Evolutionary conservation across 108 stramenopile genomes (phyloP).

Genomic region (Nannochloropsis gaditana): DNA sequence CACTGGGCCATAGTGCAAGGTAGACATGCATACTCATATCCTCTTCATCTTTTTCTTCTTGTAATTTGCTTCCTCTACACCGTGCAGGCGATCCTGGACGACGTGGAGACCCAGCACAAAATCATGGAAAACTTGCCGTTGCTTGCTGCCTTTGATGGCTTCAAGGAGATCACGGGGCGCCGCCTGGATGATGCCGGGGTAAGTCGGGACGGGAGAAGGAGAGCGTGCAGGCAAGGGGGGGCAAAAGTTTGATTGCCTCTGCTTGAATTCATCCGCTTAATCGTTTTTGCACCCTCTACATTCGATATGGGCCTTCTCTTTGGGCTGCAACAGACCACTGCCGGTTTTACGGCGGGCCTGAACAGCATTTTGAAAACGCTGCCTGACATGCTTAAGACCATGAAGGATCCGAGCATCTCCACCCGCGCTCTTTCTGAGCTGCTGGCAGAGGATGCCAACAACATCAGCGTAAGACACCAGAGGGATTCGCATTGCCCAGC

Average conservation of each 20-base stretch:
- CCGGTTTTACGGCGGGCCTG: not conserved
- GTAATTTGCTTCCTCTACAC: not conserved
- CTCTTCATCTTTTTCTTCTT: not conserved
- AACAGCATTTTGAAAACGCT: not conserved
- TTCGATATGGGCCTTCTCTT: no score
- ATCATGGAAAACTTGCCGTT: not conserved
- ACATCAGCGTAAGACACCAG: not conserved
- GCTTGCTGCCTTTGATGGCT: not conserved
- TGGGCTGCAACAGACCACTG: not conserved
- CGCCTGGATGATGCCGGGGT: not conserved
- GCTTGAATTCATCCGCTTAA: no score
- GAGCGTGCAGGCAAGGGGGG: no score
- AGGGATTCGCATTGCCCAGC: no score
- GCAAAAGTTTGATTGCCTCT: no score
- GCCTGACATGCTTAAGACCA: slow-evolving; percentile 15
- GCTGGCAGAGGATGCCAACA: not conserved
- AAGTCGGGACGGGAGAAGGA: not conserved
- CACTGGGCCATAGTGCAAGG: not conserved
- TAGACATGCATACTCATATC: not conserved
- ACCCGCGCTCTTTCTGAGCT: not conserved
- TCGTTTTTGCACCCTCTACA: no score
- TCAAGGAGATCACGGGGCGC: slow-evolving; percentile 7
- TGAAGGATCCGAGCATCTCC: slow-evolving; percentile 1
- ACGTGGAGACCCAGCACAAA: not conserved
- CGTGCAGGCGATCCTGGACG: not conserved